A percentile compares a stretch with the other conserved stretches of the same genome.
phyloP scores from a whole-genome alignment of 768 basidiomycete species.

The Strobilomyces confusus region DNA sequence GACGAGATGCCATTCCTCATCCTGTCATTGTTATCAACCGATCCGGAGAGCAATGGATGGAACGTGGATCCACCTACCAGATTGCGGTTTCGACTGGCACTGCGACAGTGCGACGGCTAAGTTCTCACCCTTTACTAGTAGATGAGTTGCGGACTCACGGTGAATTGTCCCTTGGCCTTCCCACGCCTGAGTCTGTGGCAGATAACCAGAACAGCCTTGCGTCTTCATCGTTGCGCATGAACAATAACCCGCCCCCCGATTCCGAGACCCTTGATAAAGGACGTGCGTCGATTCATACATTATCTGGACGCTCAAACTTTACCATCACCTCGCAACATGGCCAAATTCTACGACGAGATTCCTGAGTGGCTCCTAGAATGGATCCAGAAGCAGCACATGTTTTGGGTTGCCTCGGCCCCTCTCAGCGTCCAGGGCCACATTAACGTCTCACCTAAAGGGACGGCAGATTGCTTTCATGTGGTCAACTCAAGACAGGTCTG shows the following conservation, averaged over 20 bases:
- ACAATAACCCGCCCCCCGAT: neutral
- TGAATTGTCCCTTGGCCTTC: no score
- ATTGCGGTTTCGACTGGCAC: no score
- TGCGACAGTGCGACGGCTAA: no score
- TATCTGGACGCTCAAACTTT: neutral
- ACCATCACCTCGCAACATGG: constrained; percentile 38
- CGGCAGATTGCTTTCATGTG: constrained; percentile 59
- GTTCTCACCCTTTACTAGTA: no score
- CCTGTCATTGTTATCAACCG: no score
- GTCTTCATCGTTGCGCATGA: no score
- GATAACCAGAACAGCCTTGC: no score
- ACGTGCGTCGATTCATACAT: neutral
- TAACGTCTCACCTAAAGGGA: constrained; percentile 67
- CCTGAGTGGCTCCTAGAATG: constrained; percentile 52
- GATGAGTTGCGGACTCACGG: no score
- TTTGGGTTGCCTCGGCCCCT: constrained; percentile 70
- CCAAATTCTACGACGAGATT: constrained; percentile 53
- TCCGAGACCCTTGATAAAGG: neutral
- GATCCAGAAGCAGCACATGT: constrained; percentile 61
- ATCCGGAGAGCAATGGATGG: no score
- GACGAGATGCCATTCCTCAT: no score
- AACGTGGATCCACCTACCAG: no score
- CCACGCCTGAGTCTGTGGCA: no score
- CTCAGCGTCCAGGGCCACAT: constrained; percentile 53
- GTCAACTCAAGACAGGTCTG: constrained; percentile 51